Conservation (phyloP, 2,329 filamentous ascomycete species). For the Aspergillus sp. region DNA sequence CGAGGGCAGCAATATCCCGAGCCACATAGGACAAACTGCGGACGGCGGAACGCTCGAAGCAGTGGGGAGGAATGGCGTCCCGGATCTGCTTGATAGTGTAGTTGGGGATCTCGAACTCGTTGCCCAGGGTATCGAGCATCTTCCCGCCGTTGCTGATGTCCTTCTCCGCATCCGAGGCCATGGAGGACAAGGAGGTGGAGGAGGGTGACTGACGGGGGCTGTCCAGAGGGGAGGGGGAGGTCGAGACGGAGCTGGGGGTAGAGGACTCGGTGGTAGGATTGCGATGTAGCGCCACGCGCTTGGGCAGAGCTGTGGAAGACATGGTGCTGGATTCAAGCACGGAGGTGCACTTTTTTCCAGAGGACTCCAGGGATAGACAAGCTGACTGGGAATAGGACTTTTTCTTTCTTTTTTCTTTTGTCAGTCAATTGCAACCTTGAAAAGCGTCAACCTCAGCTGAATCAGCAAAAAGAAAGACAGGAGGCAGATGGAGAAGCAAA, state of each 20-base stretch:
- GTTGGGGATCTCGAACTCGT: constrained; percentile 86
- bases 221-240: constrained; percentile 53
- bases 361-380: neutral
- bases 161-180: constrained; percentile 60
- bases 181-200: constrained; percentile 83
- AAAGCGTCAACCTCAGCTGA: neutral
- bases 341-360: too few species aligned
- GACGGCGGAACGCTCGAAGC: constrained; percentile 76
- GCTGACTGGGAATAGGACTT: neutral
- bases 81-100: constrained; percentile 97
- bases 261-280: constrained; percentile 49
- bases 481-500: constrained; percentile 1
- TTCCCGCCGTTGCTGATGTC: constrained; percentile 33
- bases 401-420: neutral
- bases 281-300: constrained; percentile 44
- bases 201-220: constrained; percentile 61
- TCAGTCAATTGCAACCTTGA: neutral
- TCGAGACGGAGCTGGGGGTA: constrained; percentile 44
- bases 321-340: constrained; percentile 16
- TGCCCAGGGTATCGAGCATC: constrained; percentile 86
- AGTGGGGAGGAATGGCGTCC: constrained; percentile 95
- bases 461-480: neutral
- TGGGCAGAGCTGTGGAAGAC: constrained; percentile 45
- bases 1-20: constrained; percentile 67
- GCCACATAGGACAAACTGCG: constrained; percentile 73